phyloP scores from a whole-genome alignment of 2,329 filamentous ascomycete genomes.

The Simplicillium sp. region DNA sequence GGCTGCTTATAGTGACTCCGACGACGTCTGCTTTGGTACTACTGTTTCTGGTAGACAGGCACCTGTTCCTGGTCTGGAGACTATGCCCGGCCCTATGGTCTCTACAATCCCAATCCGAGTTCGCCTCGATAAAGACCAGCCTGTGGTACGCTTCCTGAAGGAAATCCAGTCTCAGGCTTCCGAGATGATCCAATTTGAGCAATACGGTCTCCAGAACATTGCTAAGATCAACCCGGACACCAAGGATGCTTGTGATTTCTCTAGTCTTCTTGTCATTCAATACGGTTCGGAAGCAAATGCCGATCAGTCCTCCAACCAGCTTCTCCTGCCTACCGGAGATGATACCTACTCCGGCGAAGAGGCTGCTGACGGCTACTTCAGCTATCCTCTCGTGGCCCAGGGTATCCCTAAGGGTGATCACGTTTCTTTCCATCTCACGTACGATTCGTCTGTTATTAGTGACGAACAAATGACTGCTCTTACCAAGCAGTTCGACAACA shows the following conservation, averaged over 20 bases:
- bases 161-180: constrained; percentile 11
- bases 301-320: constrained; percentile 1
- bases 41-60: constrained; percentile 41
- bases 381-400: constrained; percentile 15
- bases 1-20: constrained; percentile 32
- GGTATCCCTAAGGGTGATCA: constrained; percentile 6
- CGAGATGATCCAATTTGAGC: constrained; percentile 17
- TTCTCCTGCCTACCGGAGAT: constrained; percentile 4
- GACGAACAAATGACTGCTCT: constrained; percentile 10
- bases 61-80: constrained; percentile 29
- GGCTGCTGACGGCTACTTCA: constrained; percentile 10
- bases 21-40: constrained; percentile 44
- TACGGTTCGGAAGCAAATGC: background rate
- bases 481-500: constrained; percentile 8
- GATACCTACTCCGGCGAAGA: constrained; percentile 1
- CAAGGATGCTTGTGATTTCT: constrained; percentile 13
- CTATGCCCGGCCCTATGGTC: constrained; percentile 45
- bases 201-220: constrained; percentile 21
- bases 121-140: constrained; percentile 23
- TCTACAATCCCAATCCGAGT: constrained; percentile 43
- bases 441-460: constrained; percentile 6
- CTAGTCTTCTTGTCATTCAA: constrained; percentile 20
- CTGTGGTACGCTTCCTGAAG: constrained; percentile 35
- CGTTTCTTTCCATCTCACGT: constrained; percentile 4
- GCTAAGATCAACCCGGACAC: constrained; percentile 6